These are phyloP conservation scores for Lipomyces spencermartinsiae DNA, from an alignment of 805 yeast species.

Conservation along the genomic window DNA sequence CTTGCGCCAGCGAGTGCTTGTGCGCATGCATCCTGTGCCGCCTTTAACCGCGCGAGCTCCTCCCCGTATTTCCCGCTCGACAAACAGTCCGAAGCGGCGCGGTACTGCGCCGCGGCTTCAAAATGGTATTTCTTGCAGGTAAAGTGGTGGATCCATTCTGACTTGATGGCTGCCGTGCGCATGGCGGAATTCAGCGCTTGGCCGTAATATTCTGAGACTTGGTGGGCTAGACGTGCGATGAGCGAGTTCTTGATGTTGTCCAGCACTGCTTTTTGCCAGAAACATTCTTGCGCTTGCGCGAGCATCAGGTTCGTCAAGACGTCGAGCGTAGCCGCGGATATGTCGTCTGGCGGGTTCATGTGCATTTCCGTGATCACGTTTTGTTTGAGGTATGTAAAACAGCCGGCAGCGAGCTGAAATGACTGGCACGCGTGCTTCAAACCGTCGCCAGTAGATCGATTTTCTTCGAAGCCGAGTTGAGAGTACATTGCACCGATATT, in stretches of 20 bases:
- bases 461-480: conserved; percentile 57
- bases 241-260: conserved; percentile 61
- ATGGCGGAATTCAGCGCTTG: conserved; percentile 53
- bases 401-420: conserved; percentile 77
- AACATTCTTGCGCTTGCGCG: conserved; percentile 87
- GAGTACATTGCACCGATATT: conserved; percentile 73
- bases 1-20: conserved; percentile 51
- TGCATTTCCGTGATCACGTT: conserved; percentile 39
- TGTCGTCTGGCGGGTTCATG: conserved; percentile 51
- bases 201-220: conserved; percentile 63
- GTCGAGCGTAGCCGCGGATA: conserved; percentile 58
- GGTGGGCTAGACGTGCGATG: conserved; percentile 68
- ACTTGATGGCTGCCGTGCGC: conserved; percentile 57
- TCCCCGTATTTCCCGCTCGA: conserved; percentile 67
- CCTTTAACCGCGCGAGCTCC: conserved; percentile 64
- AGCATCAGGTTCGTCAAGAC: conserved; percentile 61
- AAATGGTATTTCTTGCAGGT: conserved; percentile 69
- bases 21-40: conserved; percentile 51
- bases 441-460: conserved; percentile 56
- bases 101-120: conserved; percentile 69
- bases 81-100: conserved; percentile 61
- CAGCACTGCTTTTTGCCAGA: conserved; percentile 75
- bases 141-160: conserved; percentile 71
- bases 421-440: conserved; percentile 65
- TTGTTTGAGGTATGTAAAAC: conserved; percentile 53